These are phyloP conservation scores for Chytriomyces sp. DNA, from an alignment of 192 early-diverging fungal species.

Conservation along the genomic window DNA sequence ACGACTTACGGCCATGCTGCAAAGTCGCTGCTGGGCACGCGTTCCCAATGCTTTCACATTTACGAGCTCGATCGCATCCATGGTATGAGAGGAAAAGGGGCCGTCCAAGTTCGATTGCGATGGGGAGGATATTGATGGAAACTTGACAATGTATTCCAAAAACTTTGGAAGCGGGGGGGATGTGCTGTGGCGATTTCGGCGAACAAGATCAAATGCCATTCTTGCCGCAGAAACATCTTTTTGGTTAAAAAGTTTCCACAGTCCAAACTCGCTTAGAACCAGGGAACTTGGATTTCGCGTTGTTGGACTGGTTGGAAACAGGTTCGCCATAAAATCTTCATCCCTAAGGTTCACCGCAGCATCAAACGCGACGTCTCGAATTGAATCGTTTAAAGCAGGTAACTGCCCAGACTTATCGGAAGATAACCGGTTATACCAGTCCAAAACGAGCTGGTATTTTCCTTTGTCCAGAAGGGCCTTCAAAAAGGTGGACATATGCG, in stretches of 20 bases:
- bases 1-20: not conserved
- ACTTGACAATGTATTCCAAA: not conserved
- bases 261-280: not conserved
- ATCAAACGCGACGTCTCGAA: conserved; percentile 22
- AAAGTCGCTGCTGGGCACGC: not conserved
- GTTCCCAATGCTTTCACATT: not conserved
- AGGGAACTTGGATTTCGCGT: not conserved
- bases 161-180: conserved; percentile 8
- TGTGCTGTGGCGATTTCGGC: not conserved
- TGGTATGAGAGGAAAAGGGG: not conserved
- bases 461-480: not conserved
- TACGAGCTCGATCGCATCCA: not conserved
- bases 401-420: conserved; percentile 11
- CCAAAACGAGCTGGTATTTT: conserved; percentile 4
- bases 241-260: not conserved
- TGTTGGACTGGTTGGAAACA: not conserved
- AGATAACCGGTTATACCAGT: conserved; percentile 20
- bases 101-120: not conserved
- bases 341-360: conserved; percentile 3
- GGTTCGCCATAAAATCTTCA: not conserved
- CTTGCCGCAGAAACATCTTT: not conserved
- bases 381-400: not conserved
- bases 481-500: conserved; percentile 9
- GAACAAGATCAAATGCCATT: not conserved
- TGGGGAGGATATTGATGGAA: not conserved